Percentiles rank a stretch among this genome's conserved stretches.
Conservation (phyloP, 2,329 filamentous ascomycete species). For the Endothia cerciana region DNA sequence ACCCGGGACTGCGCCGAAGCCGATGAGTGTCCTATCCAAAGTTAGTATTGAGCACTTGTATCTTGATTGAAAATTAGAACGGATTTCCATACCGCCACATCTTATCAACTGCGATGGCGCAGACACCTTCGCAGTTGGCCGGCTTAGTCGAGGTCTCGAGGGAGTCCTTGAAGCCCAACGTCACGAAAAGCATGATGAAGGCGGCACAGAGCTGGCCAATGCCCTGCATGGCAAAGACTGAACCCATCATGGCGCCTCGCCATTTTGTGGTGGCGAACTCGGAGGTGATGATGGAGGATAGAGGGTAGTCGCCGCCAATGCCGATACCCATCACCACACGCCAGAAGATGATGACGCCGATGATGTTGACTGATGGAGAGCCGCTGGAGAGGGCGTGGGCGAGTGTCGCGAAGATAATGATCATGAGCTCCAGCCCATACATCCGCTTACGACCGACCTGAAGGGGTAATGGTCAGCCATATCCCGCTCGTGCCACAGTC, state of each 20-base stretch:
- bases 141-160: slow-evolving; percentile 56
- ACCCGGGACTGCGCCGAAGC: slow-evolving; percentile 79
- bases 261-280: slow-evolving; percentile 87
- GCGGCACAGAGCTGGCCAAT: slow-evolving; percentile 78
- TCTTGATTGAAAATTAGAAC: no score
- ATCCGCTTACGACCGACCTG: slow-evolving; percentile 52
- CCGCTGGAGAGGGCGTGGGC: slow-evolving; percentile 69
- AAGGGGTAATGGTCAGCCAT: not conserved
- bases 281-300: slow-evolving; percentile 82
- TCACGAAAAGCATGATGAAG: slow-evolving; percentile 76
- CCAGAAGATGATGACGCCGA: slow-evolving; percentile 78
- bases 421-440: slow-evolving; percentile 77
- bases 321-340: slow-evolving; percentile 75
- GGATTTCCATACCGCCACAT: no score
- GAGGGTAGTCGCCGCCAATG: slow-evolving; percentile 79
- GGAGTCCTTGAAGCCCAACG: slow-evolving; percentile 69
- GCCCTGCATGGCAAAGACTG: slow-evolving; percentile 87
- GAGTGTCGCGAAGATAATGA: slow-evolving; percentile 79
- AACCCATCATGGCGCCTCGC: slow-evolving; percentile 84
- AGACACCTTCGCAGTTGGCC: slow-evolving; percentile 64
- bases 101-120: slow-evolving; percentile 75
- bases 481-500: not conserved
- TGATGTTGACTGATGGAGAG: slow-evolving; percentile 65
- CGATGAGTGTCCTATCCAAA: slow-evolving; percentile 62
- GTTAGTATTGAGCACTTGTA: no score